Evolutionary conservation across 2,329 filamentous ascomycete species (phyloP).

Genomic region (Penicillium brasilianum): DNA sequence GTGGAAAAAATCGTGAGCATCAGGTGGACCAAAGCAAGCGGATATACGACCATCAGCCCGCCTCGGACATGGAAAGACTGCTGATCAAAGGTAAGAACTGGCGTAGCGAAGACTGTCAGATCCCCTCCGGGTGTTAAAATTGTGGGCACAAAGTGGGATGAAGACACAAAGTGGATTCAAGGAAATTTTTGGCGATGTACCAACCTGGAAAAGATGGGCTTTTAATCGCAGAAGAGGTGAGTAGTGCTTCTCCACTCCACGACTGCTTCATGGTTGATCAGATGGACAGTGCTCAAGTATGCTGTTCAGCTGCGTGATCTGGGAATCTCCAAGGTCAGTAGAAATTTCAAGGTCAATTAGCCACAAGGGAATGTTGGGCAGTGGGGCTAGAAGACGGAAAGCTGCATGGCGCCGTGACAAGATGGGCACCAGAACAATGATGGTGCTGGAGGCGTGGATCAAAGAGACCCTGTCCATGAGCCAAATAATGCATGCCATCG

Average conservation of each 20-base stretch:
- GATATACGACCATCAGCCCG: too few species aligned
- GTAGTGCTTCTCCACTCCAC: too few species aligned
- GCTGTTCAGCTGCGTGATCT: background rate
- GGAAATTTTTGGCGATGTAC: background rate
- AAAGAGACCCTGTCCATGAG: background rate
- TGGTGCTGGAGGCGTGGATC: background rate
- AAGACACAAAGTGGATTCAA: background rate
- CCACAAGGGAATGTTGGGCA: too few species aligned
- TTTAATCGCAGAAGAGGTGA: background rate
- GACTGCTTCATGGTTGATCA: background rate
- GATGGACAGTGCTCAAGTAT: background rate
- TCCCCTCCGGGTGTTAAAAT: too few species aligned
- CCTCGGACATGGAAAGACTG: too few species aligned
- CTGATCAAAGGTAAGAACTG: too few species aligned
- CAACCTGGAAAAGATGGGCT: background rate
- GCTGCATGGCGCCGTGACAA: too few species aligned
- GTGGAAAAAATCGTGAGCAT: too few species aligned
- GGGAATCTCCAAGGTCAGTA: background rate
- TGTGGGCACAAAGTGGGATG: background rate
- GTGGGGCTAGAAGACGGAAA: too few species aligned
- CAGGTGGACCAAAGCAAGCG: too few species aligned
- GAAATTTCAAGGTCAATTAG: background rate
- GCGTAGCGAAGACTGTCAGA: too few species aligned
- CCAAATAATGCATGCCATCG: background rate
- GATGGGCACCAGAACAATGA: background rate